phyloP scores from a whole-genome alignment of 805 yeast genomes.

The Candida namnaoensis region DNA sequence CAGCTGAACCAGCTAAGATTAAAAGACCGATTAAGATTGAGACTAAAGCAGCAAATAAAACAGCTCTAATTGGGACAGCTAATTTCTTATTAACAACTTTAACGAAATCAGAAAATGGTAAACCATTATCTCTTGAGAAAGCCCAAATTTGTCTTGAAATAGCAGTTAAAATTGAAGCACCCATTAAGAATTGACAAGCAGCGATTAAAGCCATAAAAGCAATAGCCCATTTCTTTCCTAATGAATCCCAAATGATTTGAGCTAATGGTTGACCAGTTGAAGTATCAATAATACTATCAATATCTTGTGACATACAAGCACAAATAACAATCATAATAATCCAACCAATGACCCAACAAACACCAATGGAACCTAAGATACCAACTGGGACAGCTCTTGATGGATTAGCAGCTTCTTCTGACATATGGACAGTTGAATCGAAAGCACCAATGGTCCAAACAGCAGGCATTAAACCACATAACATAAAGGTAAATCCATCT shows the following conservation, averaged over 20 bases:
- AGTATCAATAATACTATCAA: conserved; percentile 29
- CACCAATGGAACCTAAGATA: conserved; percentile 45
- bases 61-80: conserved; percentile 59
- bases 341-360: conserved; percentile 50
- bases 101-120: conserved; percentile 47
- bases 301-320: conserved; percentile 41
- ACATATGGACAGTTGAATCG: conserved; percentile 61
- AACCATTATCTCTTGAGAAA: conserved; percentile 63
- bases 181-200: conserved; percentile 54
- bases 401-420: conserved; percentile 59
- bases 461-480: conserved; percentile 52
- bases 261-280: conserved; percentile 53
- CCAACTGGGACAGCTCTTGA: conserved; percentile 47
- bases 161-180: conserved; percentile 47
- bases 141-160: conserved; percentile 63
- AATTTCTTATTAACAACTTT: conserved; percentile 45
- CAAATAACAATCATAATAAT: conserved; percentile 40
- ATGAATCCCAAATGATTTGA: conserved; percentile 47
- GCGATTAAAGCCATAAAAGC: conserved; percentile 52
- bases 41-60: conserved; percentile 28
- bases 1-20: conserved; percentile 28
- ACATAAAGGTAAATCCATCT: conserved; percentile 45
- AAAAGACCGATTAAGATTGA: conserved; percentile 27
- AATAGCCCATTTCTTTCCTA: conserved; percentile 57
- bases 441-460: conserved; percentile 70